Evolutionary conservation across 352 stramenopile genomes (phyloP), one percentile per base, ranked within the genome.

Genomic region (Phytophthora megakarya): DNA sequence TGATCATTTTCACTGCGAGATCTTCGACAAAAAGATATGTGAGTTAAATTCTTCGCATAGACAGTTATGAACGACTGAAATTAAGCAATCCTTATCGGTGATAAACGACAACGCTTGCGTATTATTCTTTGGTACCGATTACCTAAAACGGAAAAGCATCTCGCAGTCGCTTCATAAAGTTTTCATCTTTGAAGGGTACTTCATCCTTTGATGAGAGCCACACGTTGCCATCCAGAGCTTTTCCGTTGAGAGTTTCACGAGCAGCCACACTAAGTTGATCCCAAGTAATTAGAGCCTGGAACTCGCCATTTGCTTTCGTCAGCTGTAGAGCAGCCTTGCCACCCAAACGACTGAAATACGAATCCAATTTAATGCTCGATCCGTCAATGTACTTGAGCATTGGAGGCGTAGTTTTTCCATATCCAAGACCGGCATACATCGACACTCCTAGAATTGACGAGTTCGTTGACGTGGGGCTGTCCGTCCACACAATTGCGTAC

Each of bases 401-500:
- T 9, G 61, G 59, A 19, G 69, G 69, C 6, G 64, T 67, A 16
- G 52, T 46, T 22, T 76, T 73, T 2, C 19, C 42, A 50, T 73
- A 55, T 3, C 69, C 64, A 53, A 71, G 60, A 49, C 56, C 54
- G 2, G 69, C 69, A 21, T 23, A 70, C 62, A 70, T 70, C 3
- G 62, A 70, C 4, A 70, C 56, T 0, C 56, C 63, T 18, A 48
- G 42, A 25, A 74, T 61, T 8, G 40, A 69, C 26, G 69, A 69
- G 45, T 72, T 73, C 18, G 37, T 53, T 0, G 30, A 19, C 23
- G 59, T 50, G 16, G 58, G 48, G 32, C 55, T 72, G 51, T 76
- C 67, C 42, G 74, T 70, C 73, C 73, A 82, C 6, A 79, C 71
- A 3, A 82, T 66, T 3, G 66, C 62, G 54, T 76, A 70, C 52